Percentiles rank a stretch among this genome's conserved stretches.
phyloP scores from a whole-genome alignment of 1,284 basidiomycete species.

The Albatrellus sp. region DNA sequence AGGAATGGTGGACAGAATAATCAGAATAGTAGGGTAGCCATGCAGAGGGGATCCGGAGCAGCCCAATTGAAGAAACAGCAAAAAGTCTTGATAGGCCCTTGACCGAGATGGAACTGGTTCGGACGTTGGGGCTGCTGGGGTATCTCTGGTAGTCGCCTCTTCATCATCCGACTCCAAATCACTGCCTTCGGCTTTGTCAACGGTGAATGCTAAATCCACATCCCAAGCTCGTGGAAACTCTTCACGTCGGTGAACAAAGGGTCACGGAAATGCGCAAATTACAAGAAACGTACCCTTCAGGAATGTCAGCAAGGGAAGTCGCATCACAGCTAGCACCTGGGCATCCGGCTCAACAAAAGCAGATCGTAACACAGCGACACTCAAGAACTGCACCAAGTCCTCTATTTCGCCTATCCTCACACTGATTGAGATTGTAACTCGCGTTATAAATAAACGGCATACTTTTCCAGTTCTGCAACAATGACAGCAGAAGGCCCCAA shows the following conservation, averaged over 20 bases:
- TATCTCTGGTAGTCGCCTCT: constrained; percentile 14
- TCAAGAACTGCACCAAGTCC: constrained; percentile 32
- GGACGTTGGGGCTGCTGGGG: constrained; percentile 3
- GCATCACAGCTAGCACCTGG: constrained; percentile 55
- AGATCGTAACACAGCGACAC: constrained; percentile 51
- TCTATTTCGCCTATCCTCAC: constrained; percentile 23
- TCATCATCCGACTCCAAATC: constrained; percentile 25
- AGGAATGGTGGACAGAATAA: constrained; percentile 74
- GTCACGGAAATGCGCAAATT: background rate
- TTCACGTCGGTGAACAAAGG: constrained; percentile 17
- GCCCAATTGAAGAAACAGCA: constrained; percentile 61
- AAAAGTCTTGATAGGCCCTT: constrained; percentile 56
- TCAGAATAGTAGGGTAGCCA: constrained; percentile 67
- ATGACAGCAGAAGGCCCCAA: constrained; percentile 38
- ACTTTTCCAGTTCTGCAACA: constrained; percentile 35
- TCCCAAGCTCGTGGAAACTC: constrained; percentile 57
- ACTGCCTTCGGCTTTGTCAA: constrained; percentile 16
- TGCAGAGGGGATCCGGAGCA: constrained; percentile 66
- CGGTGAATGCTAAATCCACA: constrained; percentile 21
- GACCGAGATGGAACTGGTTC: constrained; percentile 17
- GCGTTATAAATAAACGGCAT: background rate
- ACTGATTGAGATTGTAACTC: background rate
- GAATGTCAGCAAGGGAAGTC: constrained; percentile 59
- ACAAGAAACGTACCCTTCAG: constrained; percentile 42
- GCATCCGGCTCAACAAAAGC: constrained; percentile 70